phyloP scores from a whole-genome alignment of 768 basidiomycete genomes.

The Collybia nuda region DNA sequence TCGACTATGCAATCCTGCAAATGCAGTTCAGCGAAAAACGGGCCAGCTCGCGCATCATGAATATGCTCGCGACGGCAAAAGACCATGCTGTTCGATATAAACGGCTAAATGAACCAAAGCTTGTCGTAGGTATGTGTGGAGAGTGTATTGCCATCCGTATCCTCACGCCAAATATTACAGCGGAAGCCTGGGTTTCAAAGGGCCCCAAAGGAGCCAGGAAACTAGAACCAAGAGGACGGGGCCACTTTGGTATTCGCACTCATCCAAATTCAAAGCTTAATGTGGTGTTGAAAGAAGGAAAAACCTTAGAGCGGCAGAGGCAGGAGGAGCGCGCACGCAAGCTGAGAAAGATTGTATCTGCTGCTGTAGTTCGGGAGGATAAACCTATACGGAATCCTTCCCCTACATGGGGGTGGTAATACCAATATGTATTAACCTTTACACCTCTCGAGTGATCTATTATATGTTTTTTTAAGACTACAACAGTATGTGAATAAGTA shows the following conservation, averaged over 20 bases:
- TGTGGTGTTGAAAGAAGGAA: slow-evolving; percentile 80
- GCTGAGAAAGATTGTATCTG: slow-evolving; percentile 76
- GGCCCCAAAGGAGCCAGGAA: slow-evolving; percentile 62
- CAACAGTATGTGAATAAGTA: too few species aligned
- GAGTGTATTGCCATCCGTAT: background rate
- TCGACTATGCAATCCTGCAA: slow-evolving; percentile 94
- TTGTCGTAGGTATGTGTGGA: slow-evolving; percentile 74
- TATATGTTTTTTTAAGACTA: too few species aligned
- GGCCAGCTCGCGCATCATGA: slow-evolving; percentile 81
- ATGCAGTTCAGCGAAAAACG: slow-evolving; percentile 97
- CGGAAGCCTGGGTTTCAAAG: slow-evolving; percentile 94
- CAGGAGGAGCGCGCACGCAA: slow-evolving; percentile 63
- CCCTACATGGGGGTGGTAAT: slow-evolving; percentile 79
- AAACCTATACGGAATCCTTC: slow-evolving; percentile 73
- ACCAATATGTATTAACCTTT: too few species aligned
- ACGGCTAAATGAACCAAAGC: slow-evolving; percentile 64
- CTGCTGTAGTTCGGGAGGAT: slow-evolving; percentile 79
- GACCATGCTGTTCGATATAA: slow-evolving; percentile 83
- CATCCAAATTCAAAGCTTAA: slow-evolving; percentile 76
- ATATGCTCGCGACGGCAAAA: slow-evolving; percentile 84
- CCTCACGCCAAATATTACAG: slow-evolving; percentile 38
- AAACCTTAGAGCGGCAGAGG: slow-evolving; percentile 68
- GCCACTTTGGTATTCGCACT: slow-evolving; percentile 72
- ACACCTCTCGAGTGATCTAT: too few species aligned
- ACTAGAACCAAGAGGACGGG: slow-evolving; percentile 82